These are phyloP conservation scores for Aspergillus sp. DNA, from an alignment of 2,329 filamentous ascomycete genomes.

Conservation along the genomic window DNA sequence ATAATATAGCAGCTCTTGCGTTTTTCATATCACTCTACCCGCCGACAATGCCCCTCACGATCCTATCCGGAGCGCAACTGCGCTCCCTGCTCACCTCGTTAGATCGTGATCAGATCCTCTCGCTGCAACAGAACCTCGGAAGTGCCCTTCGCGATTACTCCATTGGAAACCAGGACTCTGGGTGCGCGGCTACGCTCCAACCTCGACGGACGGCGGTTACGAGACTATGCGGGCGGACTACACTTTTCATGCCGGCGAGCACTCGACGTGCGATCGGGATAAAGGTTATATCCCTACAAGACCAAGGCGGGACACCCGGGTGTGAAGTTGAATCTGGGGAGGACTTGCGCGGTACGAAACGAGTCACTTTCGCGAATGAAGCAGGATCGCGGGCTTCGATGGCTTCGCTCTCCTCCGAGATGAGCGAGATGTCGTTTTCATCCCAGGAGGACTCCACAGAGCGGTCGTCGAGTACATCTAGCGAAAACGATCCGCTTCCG, in stretches of 20 bases:
- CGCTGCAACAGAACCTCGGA: conserved; percentile 62
- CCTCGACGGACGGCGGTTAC: conserved; percentile 65
- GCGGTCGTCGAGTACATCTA: conserved; percentile 19
- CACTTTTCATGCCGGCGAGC: conserved; percentile 70
- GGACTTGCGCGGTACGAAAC: conserved; percentile 18
- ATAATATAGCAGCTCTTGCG: not conserved
- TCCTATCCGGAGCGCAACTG: conserved; percentile 63
- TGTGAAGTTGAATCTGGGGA: conserved; percentile 39
- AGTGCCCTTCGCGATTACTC: conserved; percentile 69
- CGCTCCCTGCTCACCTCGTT: conserved; percentile 60
- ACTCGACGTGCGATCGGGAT: conserved; percentile 64
- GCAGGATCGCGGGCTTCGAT: conserved; percentile 35
- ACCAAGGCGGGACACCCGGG: conserved; percentile 32
- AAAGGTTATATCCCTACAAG: conserved; percentile 65
- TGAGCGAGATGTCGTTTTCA: conserved; percentile 42
- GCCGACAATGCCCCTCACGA: conserved; percentile 60
- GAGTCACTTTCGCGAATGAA: not conserved
- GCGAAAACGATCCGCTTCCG: conserved; percentile 34
- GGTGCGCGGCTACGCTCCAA: conserved; percentile 64
- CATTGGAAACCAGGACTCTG: conserved; percentile 62
- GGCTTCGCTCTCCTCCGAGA: conserved; percentile 39
- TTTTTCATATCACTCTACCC: conserved; percentile 1
- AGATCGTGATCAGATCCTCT: conserved; percentile 59
- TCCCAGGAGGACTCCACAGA: conserved; percentile 33
- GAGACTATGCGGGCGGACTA: conserved; percentile 64